phyloP scores from a whole-genome alignment of 2,329 filamentous ascomycete species.

The Calonectria henricotiae region DNA sequence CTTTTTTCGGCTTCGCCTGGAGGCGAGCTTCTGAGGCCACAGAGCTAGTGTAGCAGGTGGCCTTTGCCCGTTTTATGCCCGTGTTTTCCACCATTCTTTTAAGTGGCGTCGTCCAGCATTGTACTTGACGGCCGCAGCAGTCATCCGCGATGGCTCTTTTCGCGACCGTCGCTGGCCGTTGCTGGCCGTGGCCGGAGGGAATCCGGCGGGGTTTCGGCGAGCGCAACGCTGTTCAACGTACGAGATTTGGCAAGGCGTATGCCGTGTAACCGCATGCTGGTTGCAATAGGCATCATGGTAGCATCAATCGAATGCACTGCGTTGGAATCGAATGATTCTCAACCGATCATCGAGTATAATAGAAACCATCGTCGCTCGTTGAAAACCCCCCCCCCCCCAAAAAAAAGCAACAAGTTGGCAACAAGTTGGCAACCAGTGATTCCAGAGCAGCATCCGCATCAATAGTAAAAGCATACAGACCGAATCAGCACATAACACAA shows the following conservation, averaged over 20 bases:
- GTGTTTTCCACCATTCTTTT: background rate
- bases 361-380: background rate
- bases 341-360: conserved; percentile 2
- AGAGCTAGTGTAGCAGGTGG: background rate
- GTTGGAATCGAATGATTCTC: conserved; percentile 17
- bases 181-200: background rate
- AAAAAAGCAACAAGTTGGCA: background rate
- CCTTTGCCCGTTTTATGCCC: background rate
- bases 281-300: conserved; percentile 13
- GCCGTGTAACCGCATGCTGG: conserved; percentile 27
- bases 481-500: background rate
- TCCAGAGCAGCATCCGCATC: background rate
- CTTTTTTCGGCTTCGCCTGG: conserved; percentile 4
- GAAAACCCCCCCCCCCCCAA: too few species aligned
- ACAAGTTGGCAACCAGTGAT: background rate
- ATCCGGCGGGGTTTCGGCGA: conserved; percentile 30
- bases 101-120: conserved; percentile 11
- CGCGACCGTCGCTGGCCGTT: background rate
- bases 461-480: background rate
- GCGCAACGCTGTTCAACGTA: conserved; percentile 30
- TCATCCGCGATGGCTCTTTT: background rate
- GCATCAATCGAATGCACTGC: background rate
- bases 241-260: background rate
- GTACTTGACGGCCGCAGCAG: background rate
- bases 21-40: background rate